Base-by-base conservation (phyloP, 1,284 basidiomycete genomes). In the Schizophyllum commune region DNA sequence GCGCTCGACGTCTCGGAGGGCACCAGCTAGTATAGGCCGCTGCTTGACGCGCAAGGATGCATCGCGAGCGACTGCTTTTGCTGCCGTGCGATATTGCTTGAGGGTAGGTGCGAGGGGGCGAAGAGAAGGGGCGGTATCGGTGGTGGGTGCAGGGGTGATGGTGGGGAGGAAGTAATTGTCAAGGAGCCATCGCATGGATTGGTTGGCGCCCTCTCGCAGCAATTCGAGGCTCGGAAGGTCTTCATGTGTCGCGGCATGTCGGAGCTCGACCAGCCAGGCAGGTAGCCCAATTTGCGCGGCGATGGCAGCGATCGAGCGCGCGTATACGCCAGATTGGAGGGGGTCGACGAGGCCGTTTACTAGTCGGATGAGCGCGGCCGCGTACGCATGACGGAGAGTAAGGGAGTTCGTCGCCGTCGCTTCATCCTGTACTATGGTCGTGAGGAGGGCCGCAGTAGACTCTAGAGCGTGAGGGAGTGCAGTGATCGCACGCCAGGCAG, bases 331-430 rank as follows among this genome's bases (percentile, higher is more conserved):
- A 2, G 87, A 83, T 70, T 99, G 96, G 19, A 97, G 79, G 15
- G 96, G 94, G 71, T 99, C 96, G 5, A 98, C 96, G 55, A 97
- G 81, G 1, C 92, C 92, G 68, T 99, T 99, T 66, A 99, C 94
- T 66, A 98, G 87, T 19, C 95, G 80, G 64, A 96, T 89, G 69
- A 96, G 80, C 0, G 92, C 87, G 32, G 89, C 80, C 7, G 89
- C 85, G 72, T 96, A 85, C 67, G 79, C 78, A 72, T 93, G 84
- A 55, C 89, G 75, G 65, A 88, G 67, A 58, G 75, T 71, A 55
- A 88, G 71, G 32, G 68, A 65, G 20, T 13, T 21, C 4, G 19
- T 21, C 9, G 39, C 39, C 3, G 39, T 47, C 39, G 39, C 39
- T 56, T 70, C 67, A 65, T 89, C 84, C 60, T 87, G 80, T 3